Percentiles rank a stretch among this genome's conserved stretches.
Conservation (phyloP, 495 filamentous ascomycete genomes). For the Evernia prunastri region DNA sequence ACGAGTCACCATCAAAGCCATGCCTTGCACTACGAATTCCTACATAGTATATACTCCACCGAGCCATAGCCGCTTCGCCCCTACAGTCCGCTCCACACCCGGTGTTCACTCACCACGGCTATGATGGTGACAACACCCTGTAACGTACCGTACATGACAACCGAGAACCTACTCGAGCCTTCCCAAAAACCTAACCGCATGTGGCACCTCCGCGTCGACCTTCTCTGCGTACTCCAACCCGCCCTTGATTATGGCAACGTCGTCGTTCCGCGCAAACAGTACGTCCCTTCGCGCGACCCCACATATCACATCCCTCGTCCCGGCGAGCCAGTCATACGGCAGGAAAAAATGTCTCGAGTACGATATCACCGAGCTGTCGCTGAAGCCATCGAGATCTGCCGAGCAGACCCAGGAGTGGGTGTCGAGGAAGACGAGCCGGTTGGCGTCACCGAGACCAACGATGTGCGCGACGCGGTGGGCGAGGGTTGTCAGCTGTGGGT, state of each 20-base stretch:
- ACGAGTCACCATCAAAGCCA: too few species aligned
- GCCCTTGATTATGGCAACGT: conserved; percentile 11
- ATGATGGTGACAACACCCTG: too few species aligned
- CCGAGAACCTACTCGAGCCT: too few species aligned
- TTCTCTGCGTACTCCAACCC: conserved; percentile 18
- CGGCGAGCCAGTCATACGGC: conserved; percentile 18
- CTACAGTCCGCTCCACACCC: too few species aligned
- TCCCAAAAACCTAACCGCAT: too few species aligned
- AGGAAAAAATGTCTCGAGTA: conserved; percentile 23
- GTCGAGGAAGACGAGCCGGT: conserved; percentile 31
- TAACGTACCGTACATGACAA: too few species aligned
- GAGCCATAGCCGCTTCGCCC: too few species aligned
- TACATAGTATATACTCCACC: too few species aligned
- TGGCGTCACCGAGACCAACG: conserved; percentile 23
- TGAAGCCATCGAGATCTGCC: conserved; percentile 18
- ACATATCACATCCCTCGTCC: conserved; percentile 6
- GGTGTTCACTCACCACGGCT: too few species aligned
- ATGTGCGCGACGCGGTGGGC: conserved; percentile 24
- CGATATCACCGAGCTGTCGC: neutral
- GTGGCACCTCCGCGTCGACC: neutral
- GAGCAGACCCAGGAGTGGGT: conserved; percentile 30
- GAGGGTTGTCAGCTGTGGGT: conserved; percentile 18
- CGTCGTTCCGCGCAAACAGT: conserved; percentile 18
- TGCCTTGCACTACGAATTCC: too few species aligned
- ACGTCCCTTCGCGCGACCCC: conserved; percentile 10